phyloP scores from a whole-genome alignment of 306 rosid species.

The Sindora glabra region DNA sequence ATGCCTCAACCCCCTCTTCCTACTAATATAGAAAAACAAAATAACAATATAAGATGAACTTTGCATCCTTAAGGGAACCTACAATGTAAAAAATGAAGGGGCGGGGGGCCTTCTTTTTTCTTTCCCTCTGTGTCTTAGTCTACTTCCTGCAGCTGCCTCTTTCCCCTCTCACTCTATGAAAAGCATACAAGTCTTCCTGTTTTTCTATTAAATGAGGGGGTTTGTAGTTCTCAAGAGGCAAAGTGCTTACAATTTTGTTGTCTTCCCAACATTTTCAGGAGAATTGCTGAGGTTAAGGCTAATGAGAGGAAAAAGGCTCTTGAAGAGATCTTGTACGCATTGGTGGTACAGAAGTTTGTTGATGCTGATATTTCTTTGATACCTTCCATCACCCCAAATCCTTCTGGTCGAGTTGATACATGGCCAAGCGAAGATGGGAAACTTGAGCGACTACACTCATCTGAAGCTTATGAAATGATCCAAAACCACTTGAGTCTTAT shows the following conservation, averaged over 20 bases:
- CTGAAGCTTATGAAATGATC: conserved; percentile 86
- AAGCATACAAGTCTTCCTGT: too few relatives aligned
- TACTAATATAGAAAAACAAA: too few relatives aligned
- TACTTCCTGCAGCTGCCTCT: too few relatives aligned
- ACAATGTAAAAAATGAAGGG: too few relatives aligned
- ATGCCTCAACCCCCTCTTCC: too few relatives aligned
- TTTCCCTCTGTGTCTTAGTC: too few relatives aligned
- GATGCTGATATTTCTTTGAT: conserved; percentile 66
- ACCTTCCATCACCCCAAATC: conserved; percentile 46
- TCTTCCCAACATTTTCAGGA: conserved; percentile 41
- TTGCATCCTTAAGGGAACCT: too few relatives aligned
- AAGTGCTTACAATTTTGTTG: conserved; percentile 6
- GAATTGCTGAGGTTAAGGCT: conserved; percentile 87
- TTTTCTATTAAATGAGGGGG: too few relatives aligned
- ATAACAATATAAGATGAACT: too few relatives aligned
- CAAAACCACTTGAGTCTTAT: conserved; percentile 73
- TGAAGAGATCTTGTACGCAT: conserved; percentile 74
- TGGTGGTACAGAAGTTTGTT: conserved; percentile 87
- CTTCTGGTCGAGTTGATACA: conserved; percentile 56
- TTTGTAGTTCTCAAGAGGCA: not conserved
- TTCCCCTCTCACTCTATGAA: too few relatives aligned
- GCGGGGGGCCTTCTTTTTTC: too few relatives aligned
- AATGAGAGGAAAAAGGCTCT: conserved; percentile 68
- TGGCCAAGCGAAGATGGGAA: conserved; percentile 68
- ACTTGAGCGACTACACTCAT: conserved; percentile 65